A percentile compares a stretch with the other conserved stretches of the same genome.
Evolutionary conservation across 139 green algal genomes (phyloP).

Genomic region (Tetradesmus obliquus): DNA sequence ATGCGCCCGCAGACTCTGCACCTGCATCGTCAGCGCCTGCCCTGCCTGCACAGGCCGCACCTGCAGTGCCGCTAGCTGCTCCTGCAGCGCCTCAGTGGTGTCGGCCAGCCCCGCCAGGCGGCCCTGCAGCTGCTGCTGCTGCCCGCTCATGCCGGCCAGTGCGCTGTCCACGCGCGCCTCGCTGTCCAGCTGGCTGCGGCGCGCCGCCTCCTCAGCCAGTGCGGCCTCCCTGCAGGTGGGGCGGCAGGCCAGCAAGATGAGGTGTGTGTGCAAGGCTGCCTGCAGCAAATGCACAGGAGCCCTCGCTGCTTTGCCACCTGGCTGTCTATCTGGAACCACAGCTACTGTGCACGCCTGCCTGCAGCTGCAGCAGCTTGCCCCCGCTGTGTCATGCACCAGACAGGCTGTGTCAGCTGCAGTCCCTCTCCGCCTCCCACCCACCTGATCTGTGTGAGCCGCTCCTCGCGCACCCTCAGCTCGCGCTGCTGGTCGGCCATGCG

Average conservation of each 20-base stretch:
- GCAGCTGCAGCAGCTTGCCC: background rate
- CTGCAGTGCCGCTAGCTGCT: conserved; percentile 13
- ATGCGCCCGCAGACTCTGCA: background rate
- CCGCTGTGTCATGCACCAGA: too few relatives aligned
- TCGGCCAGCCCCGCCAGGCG: background rate
- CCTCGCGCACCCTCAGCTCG: conserved; percentile 8
- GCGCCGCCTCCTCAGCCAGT: conserved; percentile 24
- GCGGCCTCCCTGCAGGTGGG: conserved; percentile 30
- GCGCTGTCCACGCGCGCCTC: conserved; percentile 54
- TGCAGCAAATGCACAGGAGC: background rate
- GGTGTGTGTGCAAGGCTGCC: background rate
- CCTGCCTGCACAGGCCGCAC: background rate
- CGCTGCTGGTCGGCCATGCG: conserved; percentile 5
- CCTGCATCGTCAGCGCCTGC: background rate
- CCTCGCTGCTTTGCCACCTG: background rate
- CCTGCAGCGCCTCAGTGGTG: background rate
- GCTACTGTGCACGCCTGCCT: too few relatives aligned
- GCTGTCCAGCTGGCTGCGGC: background rate
- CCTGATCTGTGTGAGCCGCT: conserved; percentile 38
- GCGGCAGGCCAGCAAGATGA: background rate
- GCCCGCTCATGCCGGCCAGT: conserved; percentile 41
- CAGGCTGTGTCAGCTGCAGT: background rate
- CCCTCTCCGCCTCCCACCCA: background rate
- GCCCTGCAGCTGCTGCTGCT: conserved; percentile 23
- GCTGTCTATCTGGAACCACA: background rate